These are phyloP conservation scores for Capronia epimyces DNA, from an alignment of 2,329 filamentous ascomycete genomes.

Conservation along the genomic window DNA sequence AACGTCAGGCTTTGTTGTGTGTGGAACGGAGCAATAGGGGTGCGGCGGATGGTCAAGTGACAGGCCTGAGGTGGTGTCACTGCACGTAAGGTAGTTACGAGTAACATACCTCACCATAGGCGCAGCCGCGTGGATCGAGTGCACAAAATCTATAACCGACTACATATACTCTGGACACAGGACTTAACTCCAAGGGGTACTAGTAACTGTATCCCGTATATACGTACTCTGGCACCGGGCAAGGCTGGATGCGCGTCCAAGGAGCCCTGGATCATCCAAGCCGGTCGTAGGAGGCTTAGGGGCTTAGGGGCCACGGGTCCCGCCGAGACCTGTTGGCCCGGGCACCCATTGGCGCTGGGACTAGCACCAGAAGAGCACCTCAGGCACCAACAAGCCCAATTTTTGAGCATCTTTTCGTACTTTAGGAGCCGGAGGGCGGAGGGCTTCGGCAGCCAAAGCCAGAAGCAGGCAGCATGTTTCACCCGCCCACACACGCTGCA, in stretches of 20 bases:
- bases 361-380: neutral
- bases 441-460: neutral
- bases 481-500: too few species aligned
- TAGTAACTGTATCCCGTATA: too few species aligned
- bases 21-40: neutral
- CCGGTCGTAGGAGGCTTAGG: too few species aligned
- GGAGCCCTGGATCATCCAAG: too few species aligned
- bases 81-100: neutral
- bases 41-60: neutral
- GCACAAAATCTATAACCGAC: too few species aligned
- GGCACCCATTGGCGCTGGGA: neutral
- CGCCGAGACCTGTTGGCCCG: neutral
- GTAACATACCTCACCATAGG: neutral
- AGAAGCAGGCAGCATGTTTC: neutral
- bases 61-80: neutral
- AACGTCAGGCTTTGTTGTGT: neutral
- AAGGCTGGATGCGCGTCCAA: neutral
- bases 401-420: neutral
- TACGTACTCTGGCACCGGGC: too few species aligned
- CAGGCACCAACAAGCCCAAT: too few species aligned
- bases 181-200: too few species aligned
- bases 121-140: too few species aligned
- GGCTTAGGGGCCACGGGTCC: neutral
- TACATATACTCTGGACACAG: too few species aligned
- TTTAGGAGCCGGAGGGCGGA: neutral